phyloP scores from a whole-genome alignment of 176 grass and related monocot genomes.

The Cenchrus purpureus region DNA sequence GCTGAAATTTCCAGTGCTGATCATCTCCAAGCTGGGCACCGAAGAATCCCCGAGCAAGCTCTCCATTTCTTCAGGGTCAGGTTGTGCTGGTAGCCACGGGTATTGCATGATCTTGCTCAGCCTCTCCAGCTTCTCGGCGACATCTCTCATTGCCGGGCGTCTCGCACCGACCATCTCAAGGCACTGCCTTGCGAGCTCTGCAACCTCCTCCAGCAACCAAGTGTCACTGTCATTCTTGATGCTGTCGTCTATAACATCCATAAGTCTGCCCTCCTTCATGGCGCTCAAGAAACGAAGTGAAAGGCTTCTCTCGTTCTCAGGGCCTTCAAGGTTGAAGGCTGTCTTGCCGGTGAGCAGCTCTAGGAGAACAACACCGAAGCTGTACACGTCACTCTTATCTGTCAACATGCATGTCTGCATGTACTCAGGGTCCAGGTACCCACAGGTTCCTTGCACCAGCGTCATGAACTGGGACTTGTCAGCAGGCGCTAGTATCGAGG shows the following conservation, averaged over 20 bases:
- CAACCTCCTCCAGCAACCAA: background rate
- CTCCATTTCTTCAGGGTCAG: conserved; percentile 16
- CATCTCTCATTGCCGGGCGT: background rate
- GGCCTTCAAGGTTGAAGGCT: background rate
- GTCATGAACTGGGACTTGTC: conserved; percentile 15
- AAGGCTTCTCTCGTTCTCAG: background rate
- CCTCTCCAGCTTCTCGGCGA: background rate
- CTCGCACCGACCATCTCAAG: background rate
- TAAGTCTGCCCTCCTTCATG: background rate
- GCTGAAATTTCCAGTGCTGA: background rate
- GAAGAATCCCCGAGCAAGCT: background rate
- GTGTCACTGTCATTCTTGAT: background rate
- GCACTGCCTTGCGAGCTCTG: background rate
- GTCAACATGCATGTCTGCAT: background rate
- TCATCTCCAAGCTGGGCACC: background rate
- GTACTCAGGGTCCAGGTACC: background rate
- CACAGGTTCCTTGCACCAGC: background rate
- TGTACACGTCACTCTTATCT: conserved; percentile 8
- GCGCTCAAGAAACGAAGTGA: background rate
- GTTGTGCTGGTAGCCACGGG: background rate
- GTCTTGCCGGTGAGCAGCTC: conserved; percentile 9
- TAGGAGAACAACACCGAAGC: background rate
- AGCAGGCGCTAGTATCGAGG: background rate
- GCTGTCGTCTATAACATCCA: background rate
- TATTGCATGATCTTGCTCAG: background rate